These are phyloP conservation scores for Lachnellula suecica DNA, from an alignment of 2,329 filamentous ascomycete species.

Conservation along the genomic window DNA sequence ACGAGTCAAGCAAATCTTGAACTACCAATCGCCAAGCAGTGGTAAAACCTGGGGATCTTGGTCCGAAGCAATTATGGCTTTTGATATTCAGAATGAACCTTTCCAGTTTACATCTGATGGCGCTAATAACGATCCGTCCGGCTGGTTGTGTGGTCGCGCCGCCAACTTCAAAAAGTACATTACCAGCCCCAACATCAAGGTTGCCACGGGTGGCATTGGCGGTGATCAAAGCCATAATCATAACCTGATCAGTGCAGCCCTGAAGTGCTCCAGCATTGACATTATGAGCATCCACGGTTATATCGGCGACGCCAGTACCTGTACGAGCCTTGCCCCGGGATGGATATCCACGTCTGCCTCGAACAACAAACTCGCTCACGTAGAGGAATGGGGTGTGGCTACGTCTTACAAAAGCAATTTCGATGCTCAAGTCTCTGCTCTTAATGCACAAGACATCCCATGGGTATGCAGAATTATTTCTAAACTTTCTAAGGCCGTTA, in stretches of 20 bases:
- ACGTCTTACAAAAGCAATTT: constrained; percentile 1
- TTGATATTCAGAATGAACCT: constrained; percentile 16
- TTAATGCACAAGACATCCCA: constrained; percentile 10
- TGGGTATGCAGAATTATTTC: too few species aligned
- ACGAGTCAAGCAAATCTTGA: constrained; percentile 5
- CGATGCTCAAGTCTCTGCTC: constrained; percentile 10
- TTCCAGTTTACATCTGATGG: constrained; percentile 1
- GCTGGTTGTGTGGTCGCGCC: constrained; percentile 12
- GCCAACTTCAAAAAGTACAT: constrained; percentile 4
- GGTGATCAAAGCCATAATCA: constrained; percentile 12
- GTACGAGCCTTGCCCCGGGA: constrained; percentile 6
- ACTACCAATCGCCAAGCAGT: not conserved
- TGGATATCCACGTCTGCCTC: constrained; percentile 1
- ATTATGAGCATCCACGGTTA: constrained; percentile 14
- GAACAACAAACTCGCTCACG: constrained; percentile 5
- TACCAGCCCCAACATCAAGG: not conserved
- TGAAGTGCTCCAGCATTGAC: constrained; percentile 10
- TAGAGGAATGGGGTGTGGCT: constrained; percentile 15
- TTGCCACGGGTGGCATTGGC: constrained; percentile 13
- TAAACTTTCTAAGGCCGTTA: too few species aligned
- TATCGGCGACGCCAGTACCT: constrained; percentile 7
- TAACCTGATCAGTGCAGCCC: constrained; percentile 11
- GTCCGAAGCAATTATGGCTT: constrained; percentile 11
- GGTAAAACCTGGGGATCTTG: constrained; percentile 2
- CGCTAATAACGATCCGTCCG: constrained; percentile 7